Percentiles rank a stretch among this genome's conserved stretches.
phyloP scores from a whole-genome alignment of 2,329 filamentous ascomycete species.

The Anthostomella pinea region DNA sequence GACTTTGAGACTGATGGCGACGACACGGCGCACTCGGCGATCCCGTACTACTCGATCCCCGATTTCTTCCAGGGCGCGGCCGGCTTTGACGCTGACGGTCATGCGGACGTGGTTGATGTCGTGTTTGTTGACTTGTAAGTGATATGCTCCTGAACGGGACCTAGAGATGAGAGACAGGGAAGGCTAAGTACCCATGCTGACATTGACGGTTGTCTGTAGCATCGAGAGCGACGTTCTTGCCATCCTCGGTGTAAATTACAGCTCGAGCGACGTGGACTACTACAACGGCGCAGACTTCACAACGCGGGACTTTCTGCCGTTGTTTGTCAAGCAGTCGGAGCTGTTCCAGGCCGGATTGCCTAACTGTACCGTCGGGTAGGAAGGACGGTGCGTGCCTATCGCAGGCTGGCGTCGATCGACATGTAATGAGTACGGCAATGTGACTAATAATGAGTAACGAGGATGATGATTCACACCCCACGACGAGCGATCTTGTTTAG shows the following conservation, averaged over 20 bases:
- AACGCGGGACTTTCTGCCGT: conserved; percentile 38
- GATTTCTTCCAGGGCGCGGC: conserved; percentile 49
- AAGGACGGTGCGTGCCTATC: not conserved
- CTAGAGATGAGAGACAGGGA: no score
- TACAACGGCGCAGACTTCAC: conserved; percentile 41
- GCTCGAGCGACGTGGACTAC: conserved; percentile 33
- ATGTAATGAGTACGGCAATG: no score
- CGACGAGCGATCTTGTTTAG: no score
- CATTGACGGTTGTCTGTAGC: conserved; percentile 26
- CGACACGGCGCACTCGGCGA: conserved; percentile 49
- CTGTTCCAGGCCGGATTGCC: conserved; percentile 35
- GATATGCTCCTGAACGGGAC: no score
- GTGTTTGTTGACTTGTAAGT: conserved; percentile 53
- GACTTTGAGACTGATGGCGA: conserved; percentile 57
- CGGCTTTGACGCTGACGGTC: conserved; percentile 44
- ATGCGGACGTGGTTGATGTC: conserved; percentile 47
- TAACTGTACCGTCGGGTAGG: conserved; percentile 31
- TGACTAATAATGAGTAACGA: no score
- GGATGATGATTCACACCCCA: no score
- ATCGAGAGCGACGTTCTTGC: conserved; percentile 65
- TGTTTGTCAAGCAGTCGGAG: conserved; percentile 35
- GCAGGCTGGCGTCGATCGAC: no score
- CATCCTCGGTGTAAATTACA: conserved; percentile 36
- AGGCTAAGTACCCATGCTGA: no score
- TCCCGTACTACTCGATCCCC: conserved; percentile 46